phyloP scores from a whole-genome alignment of 129 eudicot species.

The carrot (Daucus carota) region DH1_v3.0 NC_030386.2:30749001-30749500 shows the following conservation, averaged over 20 bases:
- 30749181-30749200: background rate
- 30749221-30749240: background rate
- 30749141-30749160: background rate
- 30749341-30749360: conserved; percentile 26
- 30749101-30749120: background rate
- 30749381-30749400: background rate
- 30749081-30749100: background rate
- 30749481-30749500: conserved; percentile 27
- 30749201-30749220: background rate
- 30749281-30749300: conserved; percentile 70
- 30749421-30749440: too few species aligned
- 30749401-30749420: too few species aligned
- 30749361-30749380: background rate
- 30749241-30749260: background rate
- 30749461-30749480: conserved; percentile 46
- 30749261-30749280: conserved; percentile 70
- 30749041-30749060: too few species aligned
- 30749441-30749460: conserved; percentile 44
- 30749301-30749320: conserved; percentile 78
- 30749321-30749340: conserved; percentile 68
- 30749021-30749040: too few species aligned
- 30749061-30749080: too few species aligned
- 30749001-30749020: too few species aligned
- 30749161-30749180: background rate
- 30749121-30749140: background rate